Evolutionary conservation across 345 rosid species (phyloP).

Genomic region (Abelmoschus esculentus): DNA sequence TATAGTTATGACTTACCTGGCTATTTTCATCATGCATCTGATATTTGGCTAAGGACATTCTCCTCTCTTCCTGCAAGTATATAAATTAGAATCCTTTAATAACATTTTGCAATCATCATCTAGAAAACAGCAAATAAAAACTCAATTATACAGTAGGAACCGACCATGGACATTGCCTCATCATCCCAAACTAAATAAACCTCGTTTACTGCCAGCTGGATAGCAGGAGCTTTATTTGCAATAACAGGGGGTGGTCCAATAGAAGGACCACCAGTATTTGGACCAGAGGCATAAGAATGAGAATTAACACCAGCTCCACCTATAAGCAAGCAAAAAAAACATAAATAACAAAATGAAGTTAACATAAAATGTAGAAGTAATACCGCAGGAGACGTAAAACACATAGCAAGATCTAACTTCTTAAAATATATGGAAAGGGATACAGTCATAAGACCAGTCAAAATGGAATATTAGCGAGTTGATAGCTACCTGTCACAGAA

Average conservation of each 20-base stretch:
- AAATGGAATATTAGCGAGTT: neutral
- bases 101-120: conserved; percentile 5
- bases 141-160: conserved; percentile 15
- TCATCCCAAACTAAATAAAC: conserved; percentile 99
- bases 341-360: neutral
- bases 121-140: neutral
- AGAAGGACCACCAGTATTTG: conserved; percentile 91
- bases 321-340: conserved; percentile 10
- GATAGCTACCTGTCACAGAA: conserved; percentile 29
- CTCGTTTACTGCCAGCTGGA: conserved; percentile 70
- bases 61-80: conserved; percentile 86
- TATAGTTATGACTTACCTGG: conserved; percentile 97
- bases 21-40: conserved; percentile 99
- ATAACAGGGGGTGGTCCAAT: conserved; percentile 99
- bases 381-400: neutral
- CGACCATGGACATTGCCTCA: conserved; percentile 98
- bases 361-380: neutral
- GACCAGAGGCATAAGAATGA: conserved; percentile 97
- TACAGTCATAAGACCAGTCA: neutral
- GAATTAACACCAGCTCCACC: conserved; percentile 48
- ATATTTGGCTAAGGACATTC: conserved; percentile 81
- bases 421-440: too few relatives aligned
- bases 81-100: conserved; percentile 17
- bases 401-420: neutral
- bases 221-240: conserved; percentile 78